These are phyloP conservation scores for Calonectria multiphialidica DNA, from an alignment of 2,329 filamentous ascomycete genomes.

Conservation along the genomic window DNA sequence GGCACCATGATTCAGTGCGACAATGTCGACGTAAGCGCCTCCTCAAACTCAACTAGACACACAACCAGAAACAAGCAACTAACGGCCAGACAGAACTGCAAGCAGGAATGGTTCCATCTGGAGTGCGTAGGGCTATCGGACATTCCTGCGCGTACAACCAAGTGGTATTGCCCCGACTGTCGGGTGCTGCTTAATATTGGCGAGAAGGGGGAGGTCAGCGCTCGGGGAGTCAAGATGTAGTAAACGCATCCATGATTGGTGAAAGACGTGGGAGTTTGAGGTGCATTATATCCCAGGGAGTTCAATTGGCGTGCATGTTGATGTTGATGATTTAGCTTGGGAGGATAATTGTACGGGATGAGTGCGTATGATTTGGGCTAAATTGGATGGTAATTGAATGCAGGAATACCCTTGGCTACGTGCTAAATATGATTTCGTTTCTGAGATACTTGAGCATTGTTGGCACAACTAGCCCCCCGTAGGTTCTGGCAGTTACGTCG, in stretches of 20 bases:
- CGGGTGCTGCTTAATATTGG: constrained; percentile 72
- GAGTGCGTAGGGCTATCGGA: constrained; percentile 78
- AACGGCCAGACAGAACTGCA: constrained; percentile 68
- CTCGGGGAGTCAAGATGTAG: constrained; percentile 65
- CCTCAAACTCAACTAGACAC: constrained; percentile 20
- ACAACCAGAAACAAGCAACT: constrained; percentile 27
- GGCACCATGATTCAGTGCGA: constrained; percentile 89
- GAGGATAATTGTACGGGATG: not conserved
- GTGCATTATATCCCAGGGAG: constrained; percentile 3
- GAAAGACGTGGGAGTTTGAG: constrained; percentile 21
- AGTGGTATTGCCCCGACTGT: constrained; percentile 89
- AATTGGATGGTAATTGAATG: not conserved
- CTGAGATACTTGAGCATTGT: not conserved
- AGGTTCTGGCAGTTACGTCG: not conserved
- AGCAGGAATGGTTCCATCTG: constrained; percentile 88
- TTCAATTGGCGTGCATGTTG: not conserved
- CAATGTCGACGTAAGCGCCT: constrained; percentile 75
- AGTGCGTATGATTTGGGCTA: not conserved
- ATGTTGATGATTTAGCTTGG: constrained; percentile 1
- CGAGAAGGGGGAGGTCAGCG: constrained; percentile 72
- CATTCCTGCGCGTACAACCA: constrained; percentile 78
- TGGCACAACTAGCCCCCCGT: not conserved
- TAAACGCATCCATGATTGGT: not conserved
- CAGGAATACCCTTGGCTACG: constrained; percentile 12
- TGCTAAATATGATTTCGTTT: not conserved